Evolutionary conservation across 176 grass and related monocot species (phyloP).

Genomic region (Carex cristatella): DNA sequence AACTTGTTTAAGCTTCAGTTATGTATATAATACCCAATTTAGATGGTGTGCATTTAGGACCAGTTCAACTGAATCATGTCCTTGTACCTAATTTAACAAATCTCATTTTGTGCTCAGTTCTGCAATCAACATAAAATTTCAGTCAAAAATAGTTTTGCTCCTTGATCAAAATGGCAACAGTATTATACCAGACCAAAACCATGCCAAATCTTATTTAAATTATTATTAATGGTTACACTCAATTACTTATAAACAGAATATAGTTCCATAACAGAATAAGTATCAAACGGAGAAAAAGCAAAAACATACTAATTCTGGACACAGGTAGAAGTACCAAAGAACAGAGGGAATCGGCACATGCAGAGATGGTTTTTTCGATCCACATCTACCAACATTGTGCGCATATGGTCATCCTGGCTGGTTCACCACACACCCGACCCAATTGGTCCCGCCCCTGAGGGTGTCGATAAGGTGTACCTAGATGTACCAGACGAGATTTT

Average conservation of each 20-base stretch:
- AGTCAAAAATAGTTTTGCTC: background rate
- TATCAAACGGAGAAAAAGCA: background rate
- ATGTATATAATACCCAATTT: background rate
- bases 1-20: background rate
- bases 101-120: background rate
- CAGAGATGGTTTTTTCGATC: constrained; percentile 75
- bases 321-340: constrained; percentile 70
- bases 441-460: constrained; percentile 50
- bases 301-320: constrained; percentile 5
- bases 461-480: constrained; percentile 71
- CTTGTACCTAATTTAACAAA: background rate
- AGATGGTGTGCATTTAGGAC: background rate
- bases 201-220: background rate
- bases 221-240: background rate
- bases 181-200: background rate
- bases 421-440: constrained; percentile 52
- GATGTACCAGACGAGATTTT: constrained; percentile 79
- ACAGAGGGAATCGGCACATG: constrained; percentile 59
- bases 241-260: background rate
- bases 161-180: background rate
- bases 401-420: constrained; percentile 95
- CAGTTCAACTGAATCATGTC: background rate
- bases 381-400: constrained; percentile 56
- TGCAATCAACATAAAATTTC: background rate
- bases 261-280: background rate